Conservation (phyloP, 2,329 filamentous ascomycete genomes). For the Aspergillus fijiensis region DNA sequence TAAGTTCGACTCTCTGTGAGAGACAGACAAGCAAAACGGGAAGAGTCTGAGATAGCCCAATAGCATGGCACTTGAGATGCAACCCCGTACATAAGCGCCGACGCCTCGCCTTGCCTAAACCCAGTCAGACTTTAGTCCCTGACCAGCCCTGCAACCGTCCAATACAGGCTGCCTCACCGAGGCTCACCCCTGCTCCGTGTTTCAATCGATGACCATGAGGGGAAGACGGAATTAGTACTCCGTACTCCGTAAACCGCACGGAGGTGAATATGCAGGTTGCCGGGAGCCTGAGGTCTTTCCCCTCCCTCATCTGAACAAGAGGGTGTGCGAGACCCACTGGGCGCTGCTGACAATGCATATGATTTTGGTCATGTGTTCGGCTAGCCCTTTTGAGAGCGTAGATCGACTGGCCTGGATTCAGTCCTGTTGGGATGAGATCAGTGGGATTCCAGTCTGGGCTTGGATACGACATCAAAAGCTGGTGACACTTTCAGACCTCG, state of each 20-base stretch:
- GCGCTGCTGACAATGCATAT: conserved; percentile 24
- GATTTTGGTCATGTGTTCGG: conserved; percentile 22
- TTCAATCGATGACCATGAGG: background rate
- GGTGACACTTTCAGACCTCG: background rate
- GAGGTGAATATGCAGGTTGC: conserved; percentile 2
- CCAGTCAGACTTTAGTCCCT: conserved; percentile 11
- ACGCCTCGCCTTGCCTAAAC: conserved; percentile 5
- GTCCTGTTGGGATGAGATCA: background rate
- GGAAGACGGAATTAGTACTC: background rate
- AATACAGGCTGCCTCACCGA: conserved; percentile 5
- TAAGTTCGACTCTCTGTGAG: background rate
- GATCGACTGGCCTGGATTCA: conserved; percentile 12
- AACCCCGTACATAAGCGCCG: conserved; percentile 9
- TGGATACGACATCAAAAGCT: background rate
- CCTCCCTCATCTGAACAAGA: background rate
- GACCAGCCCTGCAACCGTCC: conserved; percentile 6
- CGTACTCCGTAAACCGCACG: background rate
- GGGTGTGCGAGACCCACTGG: conserved; percentile 16
- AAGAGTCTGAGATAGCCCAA: conserved; percentile 5
- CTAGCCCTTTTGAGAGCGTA: conserved; percentile 16
- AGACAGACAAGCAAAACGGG: too few species aligned
- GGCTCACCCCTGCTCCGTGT: conserved; percentile 7
- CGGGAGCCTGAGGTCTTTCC: background rate
- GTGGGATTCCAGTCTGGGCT: background rate
- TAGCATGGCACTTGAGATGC: conserved; percentile 1